A percentile compares a stretch with the other conserved stretches of the same genome.
Conservation (phyloP, 2,329 filamentous ascomycete species). For the Cladosporium sp. region DNA sequence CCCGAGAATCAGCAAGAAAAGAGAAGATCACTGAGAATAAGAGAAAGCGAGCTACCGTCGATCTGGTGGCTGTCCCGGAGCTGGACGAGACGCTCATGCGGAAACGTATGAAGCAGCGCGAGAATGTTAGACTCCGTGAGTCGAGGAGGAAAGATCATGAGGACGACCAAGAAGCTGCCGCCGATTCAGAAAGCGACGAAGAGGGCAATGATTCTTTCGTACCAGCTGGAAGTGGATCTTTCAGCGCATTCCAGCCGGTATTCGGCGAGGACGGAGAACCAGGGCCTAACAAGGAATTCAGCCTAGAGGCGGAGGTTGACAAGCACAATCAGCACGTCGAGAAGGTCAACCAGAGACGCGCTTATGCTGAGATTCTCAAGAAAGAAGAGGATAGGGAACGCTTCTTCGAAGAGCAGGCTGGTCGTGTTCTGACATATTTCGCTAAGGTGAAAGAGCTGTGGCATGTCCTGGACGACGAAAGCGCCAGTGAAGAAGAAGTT, state of each 20-base stretch:
- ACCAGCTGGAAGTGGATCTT: background rate
- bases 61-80: constrained; percentile 8
- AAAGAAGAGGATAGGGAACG: constrained; percentile 15
- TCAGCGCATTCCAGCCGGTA: background rate
- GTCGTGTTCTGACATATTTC: constrained; percentile 27
- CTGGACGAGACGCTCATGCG: constrained; percentile 6
- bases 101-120: constrained; percentile 8
- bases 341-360: background rate
- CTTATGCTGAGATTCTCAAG: constrained; percentile 11
- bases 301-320: background rate
- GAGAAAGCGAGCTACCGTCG: constrained; percentile 2
- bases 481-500: constrained; percentile 46
- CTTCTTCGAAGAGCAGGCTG: constrained; percentile 19
- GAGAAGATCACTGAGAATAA: constrained; percentile 8
- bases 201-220: background rate
- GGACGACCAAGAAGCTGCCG: background rate
- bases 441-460: constrained; percentile 34
- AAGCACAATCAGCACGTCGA: background rate
- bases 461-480: constrained; percentile 41
- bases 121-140: background rate
- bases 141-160: background rate
- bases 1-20: constrained; percentile 6
- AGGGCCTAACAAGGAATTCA: background rate
- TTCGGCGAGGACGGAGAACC: background rate
- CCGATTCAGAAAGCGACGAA: background rate